Evolutionary conservation across 1,284 basidiomycete species (phyloP).

Genomic region (Ustilago curta): DNA sequence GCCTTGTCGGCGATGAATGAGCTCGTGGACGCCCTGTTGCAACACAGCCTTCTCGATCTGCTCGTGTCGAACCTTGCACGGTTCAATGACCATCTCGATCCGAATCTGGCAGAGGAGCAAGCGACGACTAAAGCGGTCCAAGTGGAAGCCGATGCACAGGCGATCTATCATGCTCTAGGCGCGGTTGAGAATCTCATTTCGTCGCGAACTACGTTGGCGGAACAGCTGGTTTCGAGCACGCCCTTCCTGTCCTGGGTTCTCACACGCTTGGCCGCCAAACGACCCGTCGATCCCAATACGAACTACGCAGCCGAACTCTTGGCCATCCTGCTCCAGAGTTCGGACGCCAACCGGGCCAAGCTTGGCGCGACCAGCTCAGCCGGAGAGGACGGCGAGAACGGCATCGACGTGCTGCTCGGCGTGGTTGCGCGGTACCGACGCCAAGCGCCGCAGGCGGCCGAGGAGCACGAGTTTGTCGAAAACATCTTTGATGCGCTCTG

Average conservation of each 20-base stretch:
- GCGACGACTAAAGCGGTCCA: constrained; percentile 24
- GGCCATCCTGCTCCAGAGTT: constrained; percentile 82
- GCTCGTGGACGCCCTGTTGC: constrained; percentile 72
- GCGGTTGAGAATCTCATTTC: constrained; percentile 92
- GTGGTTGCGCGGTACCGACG: constrained; percentile 80
- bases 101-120: constrained; percentile 11
- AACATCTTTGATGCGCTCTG: constrained; percentile 92
- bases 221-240: constrained; percentile 79
- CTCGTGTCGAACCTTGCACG: constrained; percentile 83
- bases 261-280: constrained; percentile 72
- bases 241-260: constrained; percentile 83
- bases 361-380: constrained; percentile 18
- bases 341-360: constrained; percentile 24
- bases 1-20: constrained; percentile 18
- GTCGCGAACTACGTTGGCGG: constrained; percentile 79
- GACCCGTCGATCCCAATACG: constrained; percentile 65
- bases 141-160: constrained; percentile 55
- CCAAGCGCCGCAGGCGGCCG: constrained; percentile 82
- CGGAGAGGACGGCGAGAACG: constrained; percentile 74
- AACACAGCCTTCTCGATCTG: constrained; percentile 85
- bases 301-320: constrained; percentile 75
- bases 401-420: constrained; percentile 82
- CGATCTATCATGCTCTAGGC: constrained; percentile 71
- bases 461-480: constrained; percentile 97
- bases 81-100: constrained; percentile 51